Conservation (phyloP, 2,329 filamentous ascomycete genomes). For the Lasiodiplodia theobromae region DNA sequence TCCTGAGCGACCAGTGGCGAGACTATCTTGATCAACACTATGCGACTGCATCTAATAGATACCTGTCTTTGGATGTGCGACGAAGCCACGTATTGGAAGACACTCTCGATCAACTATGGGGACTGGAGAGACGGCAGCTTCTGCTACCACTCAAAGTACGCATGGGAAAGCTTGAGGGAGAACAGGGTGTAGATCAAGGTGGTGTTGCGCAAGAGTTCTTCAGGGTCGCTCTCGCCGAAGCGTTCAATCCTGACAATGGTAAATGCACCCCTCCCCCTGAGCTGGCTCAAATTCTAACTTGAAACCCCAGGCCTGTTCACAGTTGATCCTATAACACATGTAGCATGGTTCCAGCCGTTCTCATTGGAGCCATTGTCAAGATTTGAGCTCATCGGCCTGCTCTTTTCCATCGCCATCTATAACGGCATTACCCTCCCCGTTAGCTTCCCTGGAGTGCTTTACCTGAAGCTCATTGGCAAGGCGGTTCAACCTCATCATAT, state of each 20-base stretch:
- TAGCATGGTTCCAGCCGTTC: conserved; percentile 87
- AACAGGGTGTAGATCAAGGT: conserved; percentile 91
- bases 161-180: conserved; percentile 78
- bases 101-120: conserved; percentile 85
- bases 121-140: conserved; percentile 80
- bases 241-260: conserved; percentile 77
- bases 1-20: conserved; percentile 16
- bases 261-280: conserved; percentile 38
- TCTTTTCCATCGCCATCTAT: conserved; percentile 90
- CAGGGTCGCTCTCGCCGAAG: conserved; percentile 79
- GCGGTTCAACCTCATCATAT: conserved; percentile 78
- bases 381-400: conserved; percentile 84
- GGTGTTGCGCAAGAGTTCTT: conserved; percentile 98
- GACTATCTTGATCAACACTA: conserved; percentile 25
- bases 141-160: conserved; percentile 87
- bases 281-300: not conserved
- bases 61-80: conserved; percentile 54
- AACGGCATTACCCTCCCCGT: conserved; percentile 92
- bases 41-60: conserved; percentile 36
- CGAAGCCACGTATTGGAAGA: conserved; percentile 51
- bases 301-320: conserved; percentile 69
- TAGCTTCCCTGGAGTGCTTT: conserved; percentile 85
- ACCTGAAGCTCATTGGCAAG: conserved; percentile 76
- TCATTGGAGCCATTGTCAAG: conserved; percentile 86
- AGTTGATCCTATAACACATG: conserved; percentile 75